A percentile compares a stretch with the other conserved stretches of the same genome.
phyloP scores from a whole-genome alignment of 306 rosid species.

The Purshia tridentata region DNA sequence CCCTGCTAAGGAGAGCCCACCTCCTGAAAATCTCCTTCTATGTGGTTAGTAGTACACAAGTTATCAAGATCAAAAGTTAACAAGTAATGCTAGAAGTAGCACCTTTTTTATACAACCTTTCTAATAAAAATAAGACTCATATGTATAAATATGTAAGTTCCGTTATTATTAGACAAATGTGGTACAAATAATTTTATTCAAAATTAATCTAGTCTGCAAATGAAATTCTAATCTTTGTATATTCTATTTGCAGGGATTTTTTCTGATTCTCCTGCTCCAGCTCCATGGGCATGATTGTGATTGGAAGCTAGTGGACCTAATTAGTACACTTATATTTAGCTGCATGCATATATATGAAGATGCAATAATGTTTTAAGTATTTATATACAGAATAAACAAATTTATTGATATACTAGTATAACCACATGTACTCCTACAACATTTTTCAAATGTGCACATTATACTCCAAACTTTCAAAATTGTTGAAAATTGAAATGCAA shows the following conservation, averaged over 20 bases:
- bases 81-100: too few species aligned
- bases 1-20: constrained; percentile 64
- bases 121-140: too few species aligned
- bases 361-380: background rate
- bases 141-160: too few species aligned
- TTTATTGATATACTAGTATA: background rate
- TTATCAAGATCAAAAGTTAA: background rate
- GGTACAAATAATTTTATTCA: too few species aligned
- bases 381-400: background rate
- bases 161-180: too few species aligned
- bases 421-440: background rate
- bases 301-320: background rate
- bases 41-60: constrained; percentile 60
- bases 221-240: background rate
- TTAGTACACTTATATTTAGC: background rate
- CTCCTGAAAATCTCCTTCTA: constrained; percentile 54
- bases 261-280: constrained; percentile 15
- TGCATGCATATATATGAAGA: background rate
- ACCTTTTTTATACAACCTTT: too few species aligned
- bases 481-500: too few species aligned
- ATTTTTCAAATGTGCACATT: too few species aligned
- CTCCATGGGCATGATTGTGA: constrained; percentile 18
- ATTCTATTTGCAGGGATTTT: constrained; percentile 31
- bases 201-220: too few species aligned
- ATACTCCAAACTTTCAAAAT: too few species aligned